Evolutionary conservation across 2,329 filamentous ascomycete genomes (phyloP), one percentile per base, ranked within the genome.

Genomic region (Amesomyces nigricolor): DNA sequence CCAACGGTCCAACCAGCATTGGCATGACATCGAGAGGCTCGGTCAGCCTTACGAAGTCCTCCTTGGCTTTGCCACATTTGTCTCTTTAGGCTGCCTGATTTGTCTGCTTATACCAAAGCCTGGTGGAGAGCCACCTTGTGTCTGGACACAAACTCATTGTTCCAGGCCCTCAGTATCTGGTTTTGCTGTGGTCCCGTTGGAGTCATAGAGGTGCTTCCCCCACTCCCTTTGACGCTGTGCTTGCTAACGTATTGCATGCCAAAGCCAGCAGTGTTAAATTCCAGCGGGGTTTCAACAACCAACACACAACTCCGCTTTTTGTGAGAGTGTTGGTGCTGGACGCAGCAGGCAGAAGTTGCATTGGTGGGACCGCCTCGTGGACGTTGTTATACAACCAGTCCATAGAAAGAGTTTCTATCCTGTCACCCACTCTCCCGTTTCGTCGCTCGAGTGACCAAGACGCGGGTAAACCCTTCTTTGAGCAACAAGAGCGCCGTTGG

Each of bases 241-340:
- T 37, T 39, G 42, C 53, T 56, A 50, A 60, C 56, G 39, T 42
- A 22, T 49, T 40, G 48, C 47, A 47, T 51, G 45, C 32, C 30
- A 56, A 52, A 22, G 32, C 6, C 26, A 39, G 47, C n/a, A 40
- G 40, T 11, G 38, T 5, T 35, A 13, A 14, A 22, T 14, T 19
- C 19, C 9, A 22, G 16, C 14, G 19, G 32, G 38, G 11, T 16
- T 49, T 32, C n/a, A 11, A 46, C 42, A 46, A 16, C 9, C 26
- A 14, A 37, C 37, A 5, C 43, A 19, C 11, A 35, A 17, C 22
- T 16, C 11, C 16, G 30, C 16, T 14, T 11, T 43, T 50, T 47
- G 22, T 46, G 30, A 30, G 54, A 39, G 32, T 17, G 22, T n/a
- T 35, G 19, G 39, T 22, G 30, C 17, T 32, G n/a, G 17, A 39